Conservation (phyloP, 306 rosid genomes). For the Castanea mollissima region DNA sequence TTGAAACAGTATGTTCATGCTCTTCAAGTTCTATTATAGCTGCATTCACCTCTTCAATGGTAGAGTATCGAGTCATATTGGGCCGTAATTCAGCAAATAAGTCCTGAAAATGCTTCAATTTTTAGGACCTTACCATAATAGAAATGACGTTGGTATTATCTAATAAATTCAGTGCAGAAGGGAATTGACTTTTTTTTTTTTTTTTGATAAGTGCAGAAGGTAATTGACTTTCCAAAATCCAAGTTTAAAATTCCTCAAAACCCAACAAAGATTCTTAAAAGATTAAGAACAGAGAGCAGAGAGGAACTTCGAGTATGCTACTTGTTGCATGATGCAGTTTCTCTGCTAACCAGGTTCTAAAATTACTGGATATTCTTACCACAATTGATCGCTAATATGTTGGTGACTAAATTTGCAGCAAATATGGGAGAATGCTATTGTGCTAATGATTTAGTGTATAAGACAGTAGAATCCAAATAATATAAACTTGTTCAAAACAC, state of each 20-base stretch:
- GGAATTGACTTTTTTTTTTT: not conserved
- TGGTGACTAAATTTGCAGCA: not conserved
- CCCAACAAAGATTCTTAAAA: not conserved
- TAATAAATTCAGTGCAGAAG: not conserved
- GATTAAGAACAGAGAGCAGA: not conserved
- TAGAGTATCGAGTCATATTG: constrained; percentile 78
- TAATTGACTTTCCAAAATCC: not conserved
- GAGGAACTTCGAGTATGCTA: not conserved
- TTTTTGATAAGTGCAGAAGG: no score
- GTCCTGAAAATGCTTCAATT: constrained; percentile 52
- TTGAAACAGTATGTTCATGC: constrained; percentile 53
- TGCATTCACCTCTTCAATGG: constrained; percentile 80
- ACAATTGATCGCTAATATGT: not conserved
- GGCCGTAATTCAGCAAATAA: constrained; percentile 92
- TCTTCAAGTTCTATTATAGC: constrained; percentile 90
- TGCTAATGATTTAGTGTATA: not conserved
- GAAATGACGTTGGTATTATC: not conserved
- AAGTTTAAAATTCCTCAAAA: not conserved
- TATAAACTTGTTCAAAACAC: no score
- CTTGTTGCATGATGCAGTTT: not conserved
- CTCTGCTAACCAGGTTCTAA: not conserved
- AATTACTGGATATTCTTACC: not conserved
- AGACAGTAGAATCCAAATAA: no score
- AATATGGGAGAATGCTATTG: not conserved
- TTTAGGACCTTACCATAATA: constrained; percentile 11